Conservation (phyloP, 306 rosid genomes). For the Prunus persica region Prunus_persica_NCBIv2 NC_034011.1:26591001-26591500, state of each 20-base stretch:
- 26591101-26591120: constrained; percentile 73
- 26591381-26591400: not conserved
- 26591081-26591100: constrained; percentile 79
- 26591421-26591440: not conserved
- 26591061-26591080: not conserved
- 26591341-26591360: constrained; percentile 86
- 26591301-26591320: constrained; percentile 78
- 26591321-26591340: constrained; percentile 76
- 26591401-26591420: not conserved
- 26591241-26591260: constrained; percentile 4
- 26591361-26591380: not conserved
- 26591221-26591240: not conserved
- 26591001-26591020: not conserved
- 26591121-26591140: constrained; percentile 93
- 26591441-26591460: not conserved
- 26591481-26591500: too few species aligned
- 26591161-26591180: constrained; percentile 91
- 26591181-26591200: constrained; percentile 93
- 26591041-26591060: not conserved
- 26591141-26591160: constrained; percentile 96
- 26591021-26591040: not conserved
- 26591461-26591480: not conserved
- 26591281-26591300: constrained; percentile 63
- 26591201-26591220: constrained; percentile 1
- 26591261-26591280: not conserved